Percentiles rank a stretch among this genome's conserved stretches.
Conservation (phyloP, 2,329 filamentous ascomycete genomes). For the Cladophialophora carrionii region DNA sequence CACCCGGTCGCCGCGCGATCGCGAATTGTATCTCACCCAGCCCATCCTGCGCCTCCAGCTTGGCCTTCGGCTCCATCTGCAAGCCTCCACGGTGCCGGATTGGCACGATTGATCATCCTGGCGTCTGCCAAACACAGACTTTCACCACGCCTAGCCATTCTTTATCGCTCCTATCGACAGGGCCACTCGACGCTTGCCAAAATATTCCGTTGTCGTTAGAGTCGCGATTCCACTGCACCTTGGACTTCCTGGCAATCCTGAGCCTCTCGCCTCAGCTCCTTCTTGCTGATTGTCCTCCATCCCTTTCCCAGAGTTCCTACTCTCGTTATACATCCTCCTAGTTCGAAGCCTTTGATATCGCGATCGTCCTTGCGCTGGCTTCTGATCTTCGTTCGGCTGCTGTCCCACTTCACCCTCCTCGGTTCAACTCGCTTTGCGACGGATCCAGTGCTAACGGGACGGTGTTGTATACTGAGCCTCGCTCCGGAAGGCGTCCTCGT, state of each 20-base stretch:
- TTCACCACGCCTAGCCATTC: conserved; percentile 26
- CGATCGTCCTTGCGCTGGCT: conserved; percentile 1
- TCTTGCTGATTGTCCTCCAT: conserved; percentile 14
- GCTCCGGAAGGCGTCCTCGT: conserved; percentile 12
- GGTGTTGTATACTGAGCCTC: conserved; percentile 18
- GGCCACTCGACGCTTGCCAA: conserved; percentile 37
- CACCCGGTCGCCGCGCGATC: conserved; percentile 34
- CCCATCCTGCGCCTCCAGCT: conserved; percentile 34
- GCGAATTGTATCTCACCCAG: conserved; percentile 36
- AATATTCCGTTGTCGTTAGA: conserved; percentile 33
- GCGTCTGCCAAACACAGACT: conserved; percentile 33
- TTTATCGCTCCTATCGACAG: conserved; percentile 38
- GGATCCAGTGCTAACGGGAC: conserved; percentile 11
- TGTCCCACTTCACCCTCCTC: conserved; percentile 8
- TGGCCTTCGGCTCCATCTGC: conserved; percentile 32
- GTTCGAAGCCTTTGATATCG: neutral
- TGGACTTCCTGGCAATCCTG: conserved; percentile 17
- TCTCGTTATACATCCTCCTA: conserved; percentile 7
- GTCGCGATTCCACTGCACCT: conserved; percentile 30
- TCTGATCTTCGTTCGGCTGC: conserved; percentile 4
- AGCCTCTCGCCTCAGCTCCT: conserved; percentile 20
- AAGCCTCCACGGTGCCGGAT: conserved; percentile 37
- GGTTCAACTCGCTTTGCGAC: conserved; percentile 17
- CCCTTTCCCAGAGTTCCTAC: conserved; percentile 6
- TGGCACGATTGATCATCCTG: conserved; percentile 37